Base-by-base conservation (phyloP, 768 basidiomycete species). In the Boletus tomentosulus region DNA sequence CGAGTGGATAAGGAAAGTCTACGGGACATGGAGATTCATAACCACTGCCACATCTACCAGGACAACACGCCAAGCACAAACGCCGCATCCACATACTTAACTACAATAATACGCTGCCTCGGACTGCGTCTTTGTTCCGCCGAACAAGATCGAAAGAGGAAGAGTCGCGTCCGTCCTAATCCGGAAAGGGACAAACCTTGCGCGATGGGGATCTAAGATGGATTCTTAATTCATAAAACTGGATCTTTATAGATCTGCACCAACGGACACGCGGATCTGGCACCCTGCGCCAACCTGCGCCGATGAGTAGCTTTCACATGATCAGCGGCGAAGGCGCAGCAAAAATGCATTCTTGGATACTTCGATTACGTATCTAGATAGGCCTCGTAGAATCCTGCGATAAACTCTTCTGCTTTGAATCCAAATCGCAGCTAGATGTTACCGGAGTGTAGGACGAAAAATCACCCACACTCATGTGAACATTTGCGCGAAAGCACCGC, bases 321-420 rank as follows among this genome's bases (percentile, higher is more conserved):
- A 38, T 73, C 61, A 78, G 34, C 82, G 82, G 52, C 89, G 84
- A 44, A 92, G 78, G 6, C 90, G 83, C 52, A 92, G 70, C 45
- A 82, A 77, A 69, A 91, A 87, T 6, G 89, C 90, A 64, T 92
- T 92, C 70, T 86, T 89, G 6, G 89, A 91, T 4, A 78, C 79
- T 50, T 79, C 16, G 87, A 88, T 25, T 82, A 73, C 3, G 81
- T 69, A 60, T 85, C 81, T n/a, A 91, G 74, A 65, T 91, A 90
- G 43, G 85, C 77, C 42, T 88, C 85, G 59, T 92, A 92, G 62
- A 92, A 92, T 19, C 86, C 87, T 22, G 81, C 82, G 19, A 92
- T 77, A 55, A 92, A 91, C 63, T 87, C 89, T 69, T 92, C 89
- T 0, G 87, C 86, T 60, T 92, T 91, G 77, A 92, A 91, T 27